Evolutionary conservation across 225 moss, liverwort and hornwort species (phyloP), one percentile per base, ranked within the genome.

Genomic region (Rhytidiadelphus loreus): DNA sequence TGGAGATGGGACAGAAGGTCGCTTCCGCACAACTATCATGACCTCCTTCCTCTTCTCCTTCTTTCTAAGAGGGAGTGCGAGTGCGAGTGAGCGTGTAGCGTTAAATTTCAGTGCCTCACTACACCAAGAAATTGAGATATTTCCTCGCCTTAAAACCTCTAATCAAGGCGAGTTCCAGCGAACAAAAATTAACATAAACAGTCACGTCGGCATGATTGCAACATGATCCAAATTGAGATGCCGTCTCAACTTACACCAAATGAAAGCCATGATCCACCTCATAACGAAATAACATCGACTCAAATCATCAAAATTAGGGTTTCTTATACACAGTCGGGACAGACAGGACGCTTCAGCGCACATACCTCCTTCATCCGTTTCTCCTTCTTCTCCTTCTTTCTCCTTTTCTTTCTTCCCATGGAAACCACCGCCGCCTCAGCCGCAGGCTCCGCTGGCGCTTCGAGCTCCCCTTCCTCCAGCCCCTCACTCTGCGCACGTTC

Each of bases 381-480:
- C 62, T 89, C 85, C 70, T 89, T 85, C 71, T 89, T 89, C 89
- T 84, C 83, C 81, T 86, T 89, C 91, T 75, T 87, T 66, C 62
- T 89, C 80, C 56, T 70, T 29, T 86, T 88, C 83, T 68, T 91
- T 77, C 29, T 66, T 16, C 77, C 82, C 50, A 44, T 57, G 60
- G 64, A n/a, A 23, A 6, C 23, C 59, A 52, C 64, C 82, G 65
- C 77, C n/a, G 66, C 81, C 72, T 61, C 77, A 58, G 48, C 2
- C 60, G 39, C 69, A 80, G 62, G 74, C 53, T 87, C 88, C 76
- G 26, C 29, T 22, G 56, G 88, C 46, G 72, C 84, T 50, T 88
- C 86, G 23, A 93, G 83, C 80, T 90, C 93, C 44, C 88, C 93
- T 73, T 93, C 92, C 86, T 93, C 93, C 48, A 88, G 73, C 18